Base-by-base conservation (phyloP, 176 grass and related monocot genomes). In the Oryza longistaminata region DNA sequence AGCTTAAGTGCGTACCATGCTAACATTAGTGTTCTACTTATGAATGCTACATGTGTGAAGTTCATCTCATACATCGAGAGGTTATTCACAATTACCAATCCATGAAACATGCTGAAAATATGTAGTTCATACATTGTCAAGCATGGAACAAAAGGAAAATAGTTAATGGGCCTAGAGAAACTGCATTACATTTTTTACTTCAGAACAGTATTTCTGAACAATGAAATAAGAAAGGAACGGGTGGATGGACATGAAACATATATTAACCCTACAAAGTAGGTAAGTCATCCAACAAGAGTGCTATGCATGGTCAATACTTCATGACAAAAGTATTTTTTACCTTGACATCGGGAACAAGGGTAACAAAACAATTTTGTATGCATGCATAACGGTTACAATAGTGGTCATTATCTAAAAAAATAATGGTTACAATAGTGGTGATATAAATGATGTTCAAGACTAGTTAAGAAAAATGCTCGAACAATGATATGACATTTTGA, bases 271-370 rank as follows among this genome's bases (percentile, higher is more conserved):
- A 53, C 4, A 26, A 80, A 69, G 26, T 61, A 69, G 40, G 16
- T 70, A 69, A 22, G n/a, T 35, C 70, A 85, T 75, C 39, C 62
- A 69, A 76, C 17, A 80, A 22, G 34, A 69, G 37, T 74, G 40
- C 9, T 27, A 22, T 64, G 27, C 46, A 68, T 33, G 26, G 26
- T 15, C 15, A 39, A 1, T 55, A 44, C 37, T 83, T 81, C 71
- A 65, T 31, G 17, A 70, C 17, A 22, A 75, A 76, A 65, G 2
- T 16, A 82, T 66, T 25, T 76, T 64, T 49, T 24, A 13, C n/a
- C 19, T 15, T 5, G 48, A 12, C 35, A 73, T 26, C 37, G 17
- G 21, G n/a, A 44, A 58, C 0, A 33, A 67, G 37, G 13, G 69
- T 40, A 22, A 68, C 6, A 0, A 73, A 68, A 68, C 33, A 17